Percentiles rank a stretch among this genome's conserved stretches.
phyloP scores from a whole-genome alignment of 306 rosid species.

The Vigna hirtella region DNA sequence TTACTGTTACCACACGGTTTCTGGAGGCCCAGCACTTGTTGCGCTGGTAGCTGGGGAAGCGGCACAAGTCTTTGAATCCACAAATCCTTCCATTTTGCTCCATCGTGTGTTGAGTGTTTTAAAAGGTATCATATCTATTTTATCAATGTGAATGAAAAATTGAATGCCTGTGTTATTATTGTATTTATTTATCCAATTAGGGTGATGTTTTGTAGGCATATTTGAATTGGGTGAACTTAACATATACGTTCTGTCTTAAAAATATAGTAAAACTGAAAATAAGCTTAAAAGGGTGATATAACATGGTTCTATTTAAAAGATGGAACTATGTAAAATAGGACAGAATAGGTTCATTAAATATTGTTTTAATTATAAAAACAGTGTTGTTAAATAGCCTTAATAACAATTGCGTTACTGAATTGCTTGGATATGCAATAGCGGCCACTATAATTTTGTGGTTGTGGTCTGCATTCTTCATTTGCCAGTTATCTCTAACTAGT shows the following conservation, averaged over 20 bases:
- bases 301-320: neutral
- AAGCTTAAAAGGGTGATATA: neutral
- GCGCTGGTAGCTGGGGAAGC: constrained; percentile 99
- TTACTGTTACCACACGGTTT: constrained; percentile 91
- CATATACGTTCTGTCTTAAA: neutral
- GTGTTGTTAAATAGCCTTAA: neutral
- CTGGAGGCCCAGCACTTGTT: constrained; percentile 84
- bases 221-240: neutral
- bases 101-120: constrained; percentile 72
- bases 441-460: neutral
- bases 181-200: constrained; percentile 8
- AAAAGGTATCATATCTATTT: constrained; percentile 65
- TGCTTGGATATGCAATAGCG: neutral
- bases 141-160: constrained; percentile 26
- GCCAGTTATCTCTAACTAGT: neutral
- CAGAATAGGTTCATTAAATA: neutral
- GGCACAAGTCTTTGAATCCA: constrained; percentile 82
- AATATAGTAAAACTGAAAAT: neutral
- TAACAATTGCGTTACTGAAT: too few relatives aligned
- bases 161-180: constrained; percentile 7
- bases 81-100: constrained; percentile 71
- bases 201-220: neutral
- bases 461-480: neutral
- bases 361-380: neutral
- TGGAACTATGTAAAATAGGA: neutral